These are phyloP conservation scores for Cystobasidium sp. DNA, from an alignment of 1,284 basidiomycete species.

Conservation along the genomic window DNA sequence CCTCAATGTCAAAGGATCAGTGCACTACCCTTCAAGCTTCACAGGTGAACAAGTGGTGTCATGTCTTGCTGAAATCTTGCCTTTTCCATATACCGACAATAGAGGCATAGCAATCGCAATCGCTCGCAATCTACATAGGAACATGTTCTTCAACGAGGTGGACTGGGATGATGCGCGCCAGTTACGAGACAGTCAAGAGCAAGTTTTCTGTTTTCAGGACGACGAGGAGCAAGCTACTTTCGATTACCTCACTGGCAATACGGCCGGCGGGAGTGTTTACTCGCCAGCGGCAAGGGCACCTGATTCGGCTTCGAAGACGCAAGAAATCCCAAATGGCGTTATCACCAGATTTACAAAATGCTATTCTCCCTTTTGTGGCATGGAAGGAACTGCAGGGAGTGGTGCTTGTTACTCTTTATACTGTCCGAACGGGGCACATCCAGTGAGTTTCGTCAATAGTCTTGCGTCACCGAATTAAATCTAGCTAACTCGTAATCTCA, in stretches of 20 bases:
- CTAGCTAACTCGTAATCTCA: conserved; percentile 60
- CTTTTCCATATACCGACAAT: conserved; percentile 62
- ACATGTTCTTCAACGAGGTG: conserved; percentile 95
- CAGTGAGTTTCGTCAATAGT: conserved; percentile 57
- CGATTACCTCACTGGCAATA: conserved; percentile 54
- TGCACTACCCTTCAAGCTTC: conserved; percentile 82
- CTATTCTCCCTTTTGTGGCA: conserved; percentile 73
- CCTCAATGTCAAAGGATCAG: conserved; percentile 86
- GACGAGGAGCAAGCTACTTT: conserved; percentile 63
- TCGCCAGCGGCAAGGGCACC: background rate
- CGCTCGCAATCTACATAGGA: conserved; percentile 84
- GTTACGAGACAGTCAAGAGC: conserved; percentile 86
- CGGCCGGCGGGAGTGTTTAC: conserved; percentile 58
- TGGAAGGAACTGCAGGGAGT: conserved; percentile 6
- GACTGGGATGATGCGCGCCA: conserved; percentile 82
- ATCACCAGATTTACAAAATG: conserved; percentile 66
- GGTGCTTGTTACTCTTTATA: conserved; percentile 45
- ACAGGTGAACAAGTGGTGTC: conserved; percentile 81
- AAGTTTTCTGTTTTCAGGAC: conserved; percentile 94
- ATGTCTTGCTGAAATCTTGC: conserved; percentile 66
- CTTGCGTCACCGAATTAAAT: conserved; percentile 60
- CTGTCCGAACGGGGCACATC: conserved; percentile 70
- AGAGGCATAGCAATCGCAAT: conserved; percentile 80
- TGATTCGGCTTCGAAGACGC: conserved; percentile 50
- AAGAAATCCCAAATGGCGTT: conserved; percentile 83